Base-by-base conservation (phyloP, 1,139 yeast genomes). In the Barnettozyma hawaiiensis region DNA sequence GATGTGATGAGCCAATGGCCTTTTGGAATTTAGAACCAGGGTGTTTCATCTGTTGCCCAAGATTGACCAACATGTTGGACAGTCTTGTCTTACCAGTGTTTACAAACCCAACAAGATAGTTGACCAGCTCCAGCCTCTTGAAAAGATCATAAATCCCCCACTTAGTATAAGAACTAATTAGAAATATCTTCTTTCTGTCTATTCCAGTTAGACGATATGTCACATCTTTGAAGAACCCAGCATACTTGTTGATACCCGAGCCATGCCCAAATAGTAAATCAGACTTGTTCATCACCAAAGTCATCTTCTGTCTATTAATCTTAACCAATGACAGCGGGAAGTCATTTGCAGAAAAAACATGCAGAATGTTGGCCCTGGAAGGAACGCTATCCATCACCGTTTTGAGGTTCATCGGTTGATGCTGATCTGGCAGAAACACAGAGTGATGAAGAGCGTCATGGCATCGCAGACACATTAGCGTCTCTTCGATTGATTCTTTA, bases 21-120 rank as follows among this genome's bases (percentile, higher is more conserved):
- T 45, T 43, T n/a, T 39, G 31, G 14, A 41, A 40, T 34, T 37
- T 41, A 1, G 46, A 26, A 1, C 48, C 49, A 5, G 51, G 48
- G 27, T 39, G 46, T 40, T 44, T 41, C 35, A 45, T 14, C 37
- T 41, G 41, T 40, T 57, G 56, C 26, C 59, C 58, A 9, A 58
- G 41, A 39, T 64, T 63, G 14, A 76, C 52, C 26, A 81, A 52
- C n/a, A 75, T 58, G 51, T 71, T 75, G 3, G 82, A 70, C 23
- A 87, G 57, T 1, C 83, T 70, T 1, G 94, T 78, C 59, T 87
- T 87, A 1, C 97, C 97, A 14, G 78, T 70, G 56, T 86, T 86
- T 9, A 85, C 78, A 49, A 73, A 72, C 2, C 97, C 96, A 11
- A 86, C 66, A 28, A 87, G 60, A 55, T 77, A 82, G 22, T 78